Percentiles rank a stretch among this genome's conserved stretches.
Conservation (phyloP, 495 filamentous ascomycete genomes). For the Trypethelium eluteriae region DNA sequence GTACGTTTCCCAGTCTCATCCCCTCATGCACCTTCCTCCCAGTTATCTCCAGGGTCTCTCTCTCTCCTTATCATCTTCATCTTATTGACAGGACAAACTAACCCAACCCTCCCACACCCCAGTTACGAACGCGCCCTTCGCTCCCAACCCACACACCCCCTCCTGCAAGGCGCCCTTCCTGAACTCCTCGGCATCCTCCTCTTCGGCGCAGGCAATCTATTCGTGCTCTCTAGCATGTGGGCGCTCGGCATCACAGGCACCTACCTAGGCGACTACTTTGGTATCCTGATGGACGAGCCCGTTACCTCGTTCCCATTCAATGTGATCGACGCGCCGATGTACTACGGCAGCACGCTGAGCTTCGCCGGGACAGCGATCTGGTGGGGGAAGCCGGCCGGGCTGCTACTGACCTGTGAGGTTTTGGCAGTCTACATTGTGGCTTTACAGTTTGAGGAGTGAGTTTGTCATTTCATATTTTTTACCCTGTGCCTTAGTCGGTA, state of each 20-base stretch:
- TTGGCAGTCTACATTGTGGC: conserved; percentile 74
- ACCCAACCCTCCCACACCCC: not conserved
- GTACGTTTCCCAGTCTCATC: conserved; percentile 38
- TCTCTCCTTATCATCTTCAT: conserved; percentile 14
- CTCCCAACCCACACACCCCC: conserved; percentile 66
- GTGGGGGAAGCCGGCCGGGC: conserved; percentile 80
- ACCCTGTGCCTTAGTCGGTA: too few relatives aligned
- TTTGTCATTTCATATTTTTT: not conserved
- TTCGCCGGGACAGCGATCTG: conserved; percentile 86
- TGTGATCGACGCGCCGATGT: conserved; percentile 88
- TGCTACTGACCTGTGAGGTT: conserved; percentile 68
- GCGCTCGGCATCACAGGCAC: conserved; percentile 92
- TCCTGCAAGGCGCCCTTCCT: conserved; percentile 46
- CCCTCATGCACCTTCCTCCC: conserved; percentile 32
- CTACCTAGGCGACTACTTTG: conserved; percentile 96
- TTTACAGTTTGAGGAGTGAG: conserved; percentile 72
- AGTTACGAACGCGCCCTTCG: conserved; percentile 65
- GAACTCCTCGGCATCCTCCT: conserved; percentile 58
- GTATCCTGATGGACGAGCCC: conserved; percentile 90
- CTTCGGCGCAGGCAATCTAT: conserved; percentile 66
- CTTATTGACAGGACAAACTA: conserved; percentile 9
- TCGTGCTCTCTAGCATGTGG: conserved; percentile 85
- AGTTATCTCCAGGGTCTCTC: conserved; percentile 35
- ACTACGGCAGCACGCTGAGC: conserved; percentile 85
- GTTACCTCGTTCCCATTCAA: conserved; percentile 96